These are phyloP conservation scores for Colletotrichum costaricense DNA, from an alignment of 2,329 filamentous ascomycete genomes.

Conservation along the genomic window DNA sequence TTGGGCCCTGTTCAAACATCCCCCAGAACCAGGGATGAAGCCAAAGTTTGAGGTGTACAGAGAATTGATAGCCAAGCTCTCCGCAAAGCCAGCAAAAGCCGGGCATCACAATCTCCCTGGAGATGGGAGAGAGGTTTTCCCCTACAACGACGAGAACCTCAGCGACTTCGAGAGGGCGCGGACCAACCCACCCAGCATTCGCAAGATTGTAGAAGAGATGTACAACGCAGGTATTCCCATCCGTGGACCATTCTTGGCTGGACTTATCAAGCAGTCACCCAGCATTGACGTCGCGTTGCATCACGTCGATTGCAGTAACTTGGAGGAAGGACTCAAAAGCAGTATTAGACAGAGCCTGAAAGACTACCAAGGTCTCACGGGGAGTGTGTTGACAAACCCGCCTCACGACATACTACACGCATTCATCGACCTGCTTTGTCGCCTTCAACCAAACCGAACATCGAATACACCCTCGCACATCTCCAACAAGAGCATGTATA, in stretches of 20 bases:
- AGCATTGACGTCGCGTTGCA: conserved; percentile 38
- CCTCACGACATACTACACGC: conserved; percentile 46
- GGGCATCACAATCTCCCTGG: conserved; percentile 36
- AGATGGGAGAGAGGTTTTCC: conserved; percentile 47
- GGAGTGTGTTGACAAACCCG: neutral
- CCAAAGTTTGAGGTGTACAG: conserved; percentile 62
- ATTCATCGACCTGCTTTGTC: conserved; percentile 22
- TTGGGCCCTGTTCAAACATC: conserved; percentile 62
- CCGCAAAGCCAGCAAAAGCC: conserved; percentile 45
- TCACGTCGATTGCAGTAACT: conserved; percentile 42
- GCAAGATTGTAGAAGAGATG: conserved; percentile 72
- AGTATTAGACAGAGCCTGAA: neutral
- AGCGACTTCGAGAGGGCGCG: conserved; percentile 74
- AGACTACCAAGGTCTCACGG: neutral
- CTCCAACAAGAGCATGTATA: neutral
- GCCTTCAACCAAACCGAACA: conserved; percentile 23
- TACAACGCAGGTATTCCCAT: conserved; percentile 54
- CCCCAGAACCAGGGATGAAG: conserved; percentile 45
- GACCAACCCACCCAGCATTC: conserved; percentile 68
- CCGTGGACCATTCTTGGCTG: conserved; percentile 22
- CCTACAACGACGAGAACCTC: conserved; percentile 57
- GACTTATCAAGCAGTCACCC: conserved; percentile 24
- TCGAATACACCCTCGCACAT: neutral
- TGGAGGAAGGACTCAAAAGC: conserved; percentile 5
- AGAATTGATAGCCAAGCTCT: conserved; percentile 71